Evolutionary conservation across 2,329 filamentous ascomycete genomes (phyloP), one percentile per base, ranked within the genome.

Genomic region (Penicillium sp.): DNA sequence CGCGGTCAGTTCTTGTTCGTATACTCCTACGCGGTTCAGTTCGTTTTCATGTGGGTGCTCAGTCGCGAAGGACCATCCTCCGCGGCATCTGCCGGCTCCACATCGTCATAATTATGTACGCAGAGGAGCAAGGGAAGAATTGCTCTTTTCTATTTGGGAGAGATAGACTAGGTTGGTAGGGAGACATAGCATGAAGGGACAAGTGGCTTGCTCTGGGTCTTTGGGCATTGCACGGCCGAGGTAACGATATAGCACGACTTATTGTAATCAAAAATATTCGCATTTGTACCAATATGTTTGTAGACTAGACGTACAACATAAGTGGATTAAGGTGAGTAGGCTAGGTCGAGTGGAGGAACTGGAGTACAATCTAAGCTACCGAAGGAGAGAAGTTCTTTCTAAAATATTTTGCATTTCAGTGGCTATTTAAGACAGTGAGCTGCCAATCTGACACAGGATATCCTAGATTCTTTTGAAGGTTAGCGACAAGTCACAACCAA

Each of bases 1-100:
- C 82, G 92, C 61, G 96, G 92, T 1, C 91, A 96, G 75, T 96
- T 96, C 70, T 81, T 97, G 63, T 96, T 96, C 74, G 82, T 92
- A 65, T 97, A 99, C 77, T 93, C 92, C 43, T 99, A 97, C 75
- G 81, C 95, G 53, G 88, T 97, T 55, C 94, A 99, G 78, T 84
- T 97, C 64, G 79, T 92, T 54, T 96, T 97, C 75, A 99, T 97
- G 92, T 94, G 93, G 87, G 81, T 86, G 69, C 74, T 90, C 60
- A 89, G 77, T 61, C 77, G 82, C 24, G 76, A 82, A 65, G 77
- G 78, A n/a, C 74, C 76, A 2, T 66, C 73, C 18, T 51, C 49
- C 29, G 61, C 69, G n/a, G 35, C 58, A 60, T 61, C 50, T 37
- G 56, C 62, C 52, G 56, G 58, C 48, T 64, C 63, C 39, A 61